A percentile compares a stretch with the other conserved stretches of the same genome.
phyloP scores from a whole-genome alignment of 2,329 filamentous ascomycete genomes.

The Achaetomium macrosporum region DNA sequence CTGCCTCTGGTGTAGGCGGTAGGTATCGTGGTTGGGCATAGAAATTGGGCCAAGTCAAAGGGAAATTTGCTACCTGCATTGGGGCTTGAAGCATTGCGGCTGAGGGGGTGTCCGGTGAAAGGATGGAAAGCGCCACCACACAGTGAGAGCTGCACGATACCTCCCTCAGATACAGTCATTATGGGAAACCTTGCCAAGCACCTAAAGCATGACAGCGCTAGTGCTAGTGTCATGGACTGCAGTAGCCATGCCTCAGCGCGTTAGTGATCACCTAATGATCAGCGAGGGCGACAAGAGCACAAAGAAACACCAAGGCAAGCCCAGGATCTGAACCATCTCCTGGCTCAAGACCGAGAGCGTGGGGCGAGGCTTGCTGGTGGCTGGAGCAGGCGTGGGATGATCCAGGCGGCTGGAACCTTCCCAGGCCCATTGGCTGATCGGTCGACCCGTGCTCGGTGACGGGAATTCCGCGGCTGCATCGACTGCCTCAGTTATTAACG shows the following conservation, averaged over 20 bases:
- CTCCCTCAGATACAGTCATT: not conserved
- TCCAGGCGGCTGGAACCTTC: slow-evolving; percentile 13
- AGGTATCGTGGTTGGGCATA: too few species aligned
- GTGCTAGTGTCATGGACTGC: too few species aligned
- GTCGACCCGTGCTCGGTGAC: too few species aligned
- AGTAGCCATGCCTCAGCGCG: too few species aligned
- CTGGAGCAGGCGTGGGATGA: slow-evolving; percentile 10
- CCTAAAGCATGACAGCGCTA: too few species aligned
- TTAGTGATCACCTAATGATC: too few species aligned
- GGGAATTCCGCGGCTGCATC: too few species aligned
- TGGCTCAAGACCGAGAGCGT: not conserved
- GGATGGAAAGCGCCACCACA: not conserved
- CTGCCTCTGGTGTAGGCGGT: too few species aligned
- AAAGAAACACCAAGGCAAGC: not conserved
- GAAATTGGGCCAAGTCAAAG: too few species aligned
- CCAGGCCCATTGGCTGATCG: too few species aligned
- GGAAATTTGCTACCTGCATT: slow-evolving; percentile 8
- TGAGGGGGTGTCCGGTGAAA: not conserved
- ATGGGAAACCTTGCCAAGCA: not conserved
- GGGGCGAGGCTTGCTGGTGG: slow-evolving; percentile 7
- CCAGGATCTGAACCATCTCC: not conserved
- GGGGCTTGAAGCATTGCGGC: slow-evolving; percentile 5
- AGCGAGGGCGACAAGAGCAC: too few species aligned
- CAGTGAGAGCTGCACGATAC: not conserved
- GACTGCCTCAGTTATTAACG: not conserved